Evolutionary conservation across 306 rosid genomes (phyloP).

Genomic region (Adenanthera pavonina): DNA sequence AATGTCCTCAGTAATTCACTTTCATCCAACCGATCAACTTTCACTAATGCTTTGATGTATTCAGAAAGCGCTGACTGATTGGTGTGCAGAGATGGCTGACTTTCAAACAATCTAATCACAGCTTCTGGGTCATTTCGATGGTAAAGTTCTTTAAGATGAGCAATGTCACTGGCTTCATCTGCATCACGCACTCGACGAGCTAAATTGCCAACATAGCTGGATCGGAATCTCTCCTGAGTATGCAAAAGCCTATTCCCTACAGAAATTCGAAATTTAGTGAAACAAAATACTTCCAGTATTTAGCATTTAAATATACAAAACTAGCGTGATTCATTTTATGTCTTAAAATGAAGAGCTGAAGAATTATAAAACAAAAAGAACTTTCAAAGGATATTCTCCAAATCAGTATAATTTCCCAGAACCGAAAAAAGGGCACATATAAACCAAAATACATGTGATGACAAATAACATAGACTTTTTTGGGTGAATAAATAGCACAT

Average conservation of each 20-base stretch:
- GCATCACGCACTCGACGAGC: conserved; percentile 72
- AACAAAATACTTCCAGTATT: neutral
- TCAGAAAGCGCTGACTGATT: conserved; percentile 81
- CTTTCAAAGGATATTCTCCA: neutral
- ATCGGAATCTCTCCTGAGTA: conserved; percentile 67
- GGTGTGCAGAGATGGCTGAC: conserved; percentile 73
- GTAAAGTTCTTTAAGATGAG: conserved; percentile 81
- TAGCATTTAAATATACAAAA: conserved; percentile 19
- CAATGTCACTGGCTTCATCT: conserved; percentile 79
- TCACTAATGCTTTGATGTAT: conserved; percentile 81
- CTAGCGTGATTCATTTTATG: neutral
- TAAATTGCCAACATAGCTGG: conserved; percentile 77
- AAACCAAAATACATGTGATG: neutral
- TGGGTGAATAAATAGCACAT: neutral
- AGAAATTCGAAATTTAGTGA: conserved; percentile 34
- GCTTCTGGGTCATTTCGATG: conserved; percentile 81
- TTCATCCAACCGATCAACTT: conserved; percentile 81
- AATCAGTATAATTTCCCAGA: conserved; percentile 17
- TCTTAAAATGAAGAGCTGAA: neutral
- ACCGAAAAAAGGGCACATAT: neutral
- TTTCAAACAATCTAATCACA: conserved; percentile 86
- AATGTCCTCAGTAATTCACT: conserved; percentile 81
- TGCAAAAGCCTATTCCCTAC: conserved; percentile 57
- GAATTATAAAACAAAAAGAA: neutral
- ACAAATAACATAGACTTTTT: conserved; percentile 7